Evolutionary conservation across 2,329 filamentous ascomycete species (phyloP).

Genomic region (Clarireedia hainanense): DNA sequence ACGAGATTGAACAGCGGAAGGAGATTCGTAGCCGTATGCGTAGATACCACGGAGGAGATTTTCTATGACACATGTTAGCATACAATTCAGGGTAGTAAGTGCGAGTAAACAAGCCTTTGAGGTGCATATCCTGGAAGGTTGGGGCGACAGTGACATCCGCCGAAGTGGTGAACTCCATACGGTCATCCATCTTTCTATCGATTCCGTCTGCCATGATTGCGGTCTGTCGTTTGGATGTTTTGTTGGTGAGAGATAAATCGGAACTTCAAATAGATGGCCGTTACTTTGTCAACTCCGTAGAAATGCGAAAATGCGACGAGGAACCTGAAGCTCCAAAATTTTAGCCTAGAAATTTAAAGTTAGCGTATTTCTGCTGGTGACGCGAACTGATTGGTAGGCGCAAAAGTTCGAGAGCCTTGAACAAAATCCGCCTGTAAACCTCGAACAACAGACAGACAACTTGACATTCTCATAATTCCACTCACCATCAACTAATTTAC

Average conservation of each 20-base stretch:
- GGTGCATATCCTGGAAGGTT: slow-evolving; percentile 85
- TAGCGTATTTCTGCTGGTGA: slow-evolving; percentile 5
- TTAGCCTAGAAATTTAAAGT: slow-evolving; percentile 14
- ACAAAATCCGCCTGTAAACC: slow-evolving; percentile 1
- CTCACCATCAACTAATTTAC: not conserved
- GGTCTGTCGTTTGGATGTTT: slow-evolving; percentile 9
- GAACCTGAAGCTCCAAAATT: slow-evolving; percentile 6
- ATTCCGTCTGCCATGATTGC: slow-evolving; percentile 75
- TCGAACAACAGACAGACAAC: not conserved
- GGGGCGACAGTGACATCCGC: slow-evolving; percentile 95
- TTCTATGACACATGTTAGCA: slow-evolving; percentile 42
- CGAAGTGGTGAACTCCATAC: slow-evolving; percentile 96
- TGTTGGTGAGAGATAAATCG: slow-evolving; percentile 1
- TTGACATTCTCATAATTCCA: not conserved
- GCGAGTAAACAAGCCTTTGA: slow-evolving; percentile 57
- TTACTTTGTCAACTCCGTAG: not conserved
- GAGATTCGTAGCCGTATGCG: slow-evolving; percentile 96
- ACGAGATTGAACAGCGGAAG: slow-evolving; percentile 93
- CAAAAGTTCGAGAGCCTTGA: slow-evolving; percentile 8
- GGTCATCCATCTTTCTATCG: slow-evolving; percentile 88
- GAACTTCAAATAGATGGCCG: slow-evolving; percentile 1
- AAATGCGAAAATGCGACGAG: not conserved
- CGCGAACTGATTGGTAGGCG: slow-evolving; percentile 20
- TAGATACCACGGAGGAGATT: slow-evolving; percentile 96
- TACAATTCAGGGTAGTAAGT: not conserved